Evolutionary conservation across 1,284 basidiomycete species (phyloP).

Genomic region (Ganoderma meredithae): DNA sequence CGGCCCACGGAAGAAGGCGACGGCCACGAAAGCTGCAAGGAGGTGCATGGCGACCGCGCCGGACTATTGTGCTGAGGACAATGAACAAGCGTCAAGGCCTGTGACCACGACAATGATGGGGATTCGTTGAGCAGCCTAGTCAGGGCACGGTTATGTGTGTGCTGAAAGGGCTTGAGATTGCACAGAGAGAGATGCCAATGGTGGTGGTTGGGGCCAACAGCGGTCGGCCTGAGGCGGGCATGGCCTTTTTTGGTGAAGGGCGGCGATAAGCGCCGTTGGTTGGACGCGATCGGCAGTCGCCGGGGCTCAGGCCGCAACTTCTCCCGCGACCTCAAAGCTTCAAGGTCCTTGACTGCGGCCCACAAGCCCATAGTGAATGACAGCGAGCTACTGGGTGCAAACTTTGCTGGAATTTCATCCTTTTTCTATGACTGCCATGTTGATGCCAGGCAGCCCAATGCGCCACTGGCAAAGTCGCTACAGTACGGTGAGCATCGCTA

Average conservation of each 20-base stretch:
- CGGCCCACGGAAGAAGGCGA: neutral
- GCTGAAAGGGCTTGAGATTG: no score
- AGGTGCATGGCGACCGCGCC: constrained; percentile 16
- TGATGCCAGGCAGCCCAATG: no score
- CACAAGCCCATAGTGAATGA: no score
- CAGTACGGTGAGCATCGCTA: no score
- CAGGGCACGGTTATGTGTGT: neutral
- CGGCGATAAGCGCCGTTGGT: neutral
- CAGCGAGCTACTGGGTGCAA: no score
- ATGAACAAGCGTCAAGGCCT: constrained; percentile 9
- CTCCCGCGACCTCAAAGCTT: no score
- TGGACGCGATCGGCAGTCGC: no score
- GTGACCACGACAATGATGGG: neutral
- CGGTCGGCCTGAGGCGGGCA: neutral
- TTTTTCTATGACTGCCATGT: no score
- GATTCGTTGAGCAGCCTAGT: neutral
- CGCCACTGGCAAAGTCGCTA: no score
- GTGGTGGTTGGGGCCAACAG: neutral
- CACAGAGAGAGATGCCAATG: neutral
- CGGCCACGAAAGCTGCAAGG: neutral
- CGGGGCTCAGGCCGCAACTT: no score
- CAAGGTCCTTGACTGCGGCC: no score
- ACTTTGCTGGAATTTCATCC: no score
- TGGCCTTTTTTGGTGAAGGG: constrained; percentile 4
- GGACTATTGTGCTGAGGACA: constrained; percentile 25